Percentiles rank a stretch among this genome's conserved stretches.
Conservation (phyloP, 345 rosid species). For the Leavenworthia alabamica region DNA sequence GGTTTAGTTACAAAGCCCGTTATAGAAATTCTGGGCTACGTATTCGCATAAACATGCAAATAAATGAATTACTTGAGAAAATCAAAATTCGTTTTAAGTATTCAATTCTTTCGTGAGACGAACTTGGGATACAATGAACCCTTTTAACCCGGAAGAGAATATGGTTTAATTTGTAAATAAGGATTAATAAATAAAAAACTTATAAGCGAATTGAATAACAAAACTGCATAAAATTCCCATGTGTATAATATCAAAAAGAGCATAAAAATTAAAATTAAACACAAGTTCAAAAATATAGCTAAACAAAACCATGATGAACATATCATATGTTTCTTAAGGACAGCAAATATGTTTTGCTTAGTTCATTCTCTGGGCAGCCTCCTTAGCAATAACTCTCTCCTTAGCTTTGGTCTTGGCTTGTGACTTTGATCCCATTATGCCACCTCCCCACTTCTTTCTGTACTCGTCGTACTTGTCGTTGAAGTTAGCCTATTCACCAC, state of each 20-base stretch:
- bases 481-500: conserved; percentile 54
- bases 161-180: not conserved
- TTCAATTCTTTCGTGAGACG: too few relatives aligned
- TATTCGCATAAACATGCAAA: too few relatives aligned
- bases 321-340: too few relatives aligned
- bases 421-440: conserved; percentile 78
- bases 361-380: conserved; percentile 64
- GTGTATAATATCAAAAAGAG: not conserved
- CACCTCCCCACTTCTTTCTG: conserved; percentile 87
- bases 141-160: not conserved
- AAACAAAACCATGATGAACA: too few relatives aligned
- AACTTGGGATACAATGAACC: too few relatives aligned
- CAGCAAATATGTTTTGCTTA: conserved; percentile 13
- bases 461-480: conserved; percentile 68
- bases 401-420: conserved; percentile 69
- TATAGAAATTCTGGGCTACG: too few relatives aligned
- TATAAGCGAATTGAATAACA: not conserved
- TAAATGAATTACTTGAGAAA: too few relatives aligned
- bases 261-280: not conserved
- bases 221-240: conserved; percentile 23
- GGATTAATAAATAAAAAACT: not conserved
- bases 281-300: too few relatives aligned
- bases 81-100: too few relatives aligned
- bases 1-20: not conserved
- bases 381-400: conserved; percentile 61